A percentile compares a stretch with the other conserved stretches of the same genome.
Evolutionary conservation across 192 early-diverging fungal genomes (phyloP).

Genomic region (Chytriomyces sp.): DNA sequence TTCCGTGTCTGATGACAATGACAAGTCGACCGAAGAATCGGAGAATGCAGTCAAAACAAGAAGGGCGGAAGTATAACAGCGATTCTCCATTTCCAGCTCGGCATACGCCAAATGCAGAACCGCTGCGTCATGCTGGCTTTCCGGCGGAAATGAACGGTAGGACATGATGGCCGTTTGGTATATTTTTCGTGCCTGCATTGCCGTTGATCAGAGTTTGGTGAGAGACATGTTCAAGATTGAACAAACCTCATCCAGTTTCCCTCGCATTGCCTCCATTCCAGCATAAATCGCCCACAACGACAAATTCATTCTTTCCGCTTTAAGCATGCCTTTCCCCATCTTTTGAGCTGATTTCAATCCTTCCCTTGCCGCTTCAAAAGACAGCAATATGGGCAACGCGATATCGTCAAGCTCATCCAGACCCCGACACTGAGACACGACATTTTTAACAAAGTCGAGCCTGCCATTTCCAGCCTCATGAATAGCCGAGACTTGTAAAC

Average conservation of each 20-base stretch:
- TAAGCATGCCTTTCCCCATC: constrained; percentile 45
- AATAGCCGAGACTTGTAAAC: neutral
- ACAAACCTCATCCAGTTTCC: constrained; percentile 42
- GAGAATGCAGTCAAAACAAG: constrained; percentile 29
- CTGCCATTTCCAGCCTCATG: neutral
- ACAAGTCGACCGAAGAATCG: constrained; percentile 18
- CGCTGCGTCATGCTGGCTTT: constrained; percentile 34
- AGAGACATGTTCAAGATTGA: no score
- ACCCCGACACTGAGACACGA: constrained; percentile 4
- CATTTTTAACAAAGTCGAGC: constrained; percentile 15
- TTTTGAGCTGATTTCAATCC: constrained; percentile 38
- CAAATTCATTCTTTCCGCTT: constrained; percentile 48
- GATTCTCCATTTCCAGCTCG: constrained; percentile 38
- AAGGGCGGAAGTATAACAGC: constrained; percentile 18
- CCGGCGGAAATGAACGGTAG: constrained; percentile 37
- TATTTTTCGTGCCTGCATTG: constrained; percentile 47
- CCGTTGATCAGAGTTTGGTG: no score
- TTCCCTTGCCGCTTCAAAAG: constrained; percentile 31
- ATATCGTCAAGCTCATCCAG: constrained; percentile 19
- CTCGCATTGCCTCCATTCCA: constrained; percentile 32
- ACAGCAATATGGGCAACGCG: constrained; percentile 19
- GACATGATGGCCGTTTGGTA: constrained; percentile 45
- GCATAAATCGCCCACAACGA: constrained; percentile 50
- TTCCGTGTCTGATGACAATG: neutral
- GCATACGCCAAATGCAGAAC: constrained; percentile 42